These are phyloP conservation scores for Pyronema domesticum DNA, from an alignment of 495 filamentous ascomycete species.

Conservation along the genomic window DNA sequence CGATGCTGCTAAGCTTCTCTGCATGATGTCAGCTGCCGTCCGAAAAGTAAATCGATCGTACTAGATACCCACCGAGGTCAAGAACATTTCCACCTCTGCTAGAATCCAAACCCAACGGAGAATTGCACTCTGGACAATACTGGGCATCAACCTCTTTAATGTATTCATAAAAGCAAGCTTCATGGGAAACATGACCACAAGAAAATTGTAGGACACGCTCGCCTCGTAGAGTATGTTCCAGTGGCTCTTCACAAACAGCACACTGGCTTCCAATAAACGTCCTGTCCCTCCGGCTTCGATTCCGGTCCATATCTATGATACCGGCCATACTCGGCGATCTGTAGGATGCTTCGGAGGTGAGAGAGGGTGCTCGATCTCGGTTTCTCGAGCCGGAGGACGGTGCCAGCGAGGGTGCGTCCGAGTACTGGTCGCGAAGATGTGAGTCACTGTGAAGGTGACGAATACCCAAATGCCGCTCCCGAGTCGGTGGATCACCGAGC, in stretches of 20 bases:
- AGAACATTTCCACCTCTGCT: slow-evolving; percentile 88
- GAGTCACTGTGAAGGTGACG: slow-evolving; percentile 23
- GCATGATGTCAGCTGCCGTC: slow-evolving; percentile 14
- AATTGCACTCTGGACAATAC: slow-evolving; percentile 87
- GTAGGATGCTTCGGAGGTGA: slow-evolving; percentile 17
- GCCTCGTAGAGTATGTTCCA: slow-evolving; percentile 90
- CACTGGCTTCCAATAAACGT: slow-evolving; percentile 92
- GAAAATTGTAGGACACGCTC: slow-evolving; percentile 93
- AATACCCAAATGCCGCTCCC: slow-evolving; percentile 20
- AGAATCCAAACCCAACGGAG: slow-evolving; percentile 79
- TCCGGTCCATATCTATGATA: slow-evolving; percentile 59
- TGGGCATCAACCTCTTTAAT: slow-evolving; percentile 91
- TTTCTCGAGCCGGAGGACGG: slow-evolving; percentile 16
- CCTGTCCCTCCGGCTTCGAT: slow-evolving; percentile 66
- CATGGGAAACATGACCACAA: slow-evolving; percentile 87
- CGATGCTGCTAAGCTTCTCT: slow-evolving; percentile 94
- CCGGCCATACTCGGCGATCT: slow-evolving; percentile 43
- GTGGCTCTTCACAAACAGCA: slow-evolving; percentile 88
- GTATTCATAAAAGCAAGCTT: slow-evolving; percentile 98
- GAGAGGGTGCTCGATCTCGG: slow-evolving; percentile 14
- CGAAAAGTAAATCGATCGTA: background rate
- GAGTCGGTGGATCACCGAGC: slow-evolving; percentile 21
- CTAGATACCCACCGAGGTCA: slow-evolving; percentile 58
- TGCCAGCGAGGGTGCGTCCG: slow-evolving; percentile 11
- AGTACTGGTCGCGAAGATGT: slow-evolving; percentile 19